Conservation (phyloP, 1,284 basidiomycete species). For the Fomitopsis palustris region DNA sequence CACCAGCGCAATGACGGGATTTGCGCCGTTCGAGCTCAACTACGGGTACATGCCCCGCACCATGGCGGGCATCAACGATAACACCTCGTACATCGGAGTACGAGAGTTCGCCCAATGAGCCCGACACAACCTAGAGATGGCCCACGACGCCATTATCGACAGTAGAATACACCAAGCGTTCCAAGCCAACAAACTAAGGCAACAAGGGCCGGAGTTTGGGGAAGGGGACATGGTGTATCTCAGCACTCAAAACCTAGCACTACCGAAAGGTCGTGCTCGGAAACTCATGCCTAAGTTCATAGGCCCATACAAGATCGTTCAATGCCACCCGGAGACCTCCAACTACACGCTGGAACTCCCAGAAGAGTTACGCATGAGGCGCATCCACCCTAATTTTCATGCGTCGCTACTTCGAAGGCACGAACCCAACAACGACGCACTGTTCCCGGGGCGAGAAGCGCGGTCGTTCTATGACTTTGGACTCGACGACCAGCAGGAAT, state of each 20-base stretch:
- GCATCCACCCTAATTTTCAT: constrained; percentile 29
- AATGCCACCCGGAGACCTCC: constrained; percentile 13
- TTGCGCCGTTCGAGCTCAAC: constrained; percentile 35
- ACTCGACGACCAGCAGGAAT: constrained; percentile 14
- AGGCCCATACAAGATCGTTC: constrained; percentile 27
- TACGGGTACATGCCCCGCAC: constrained; percentile 24
- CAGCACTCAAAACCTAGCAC: constrained; percentile 30
- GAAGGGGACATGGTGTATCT: constrained; percentile 30
- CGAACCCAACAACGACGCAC: constrained; percentile 20
- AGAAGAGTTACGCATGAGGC: constrained; percentile 11
- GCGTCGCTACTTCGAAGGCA: constrained; percentile 19
- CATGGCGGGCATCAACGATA: background rate
- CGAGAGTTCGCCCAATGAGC: constrained; percentile 14
- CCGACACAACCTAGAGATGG: constrained; percentile 11
- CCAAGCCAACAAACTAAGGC: constrained; percentile 17
- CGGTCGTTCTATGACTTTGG: constrained; percentile 26
- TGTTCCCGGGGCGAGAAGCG: constrained; percentile 24
- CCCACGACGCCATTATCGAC: constrained; percentile 25
- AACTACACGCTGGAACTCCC: constrained; percentile 28
- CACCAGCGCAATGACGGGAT: constrained; percentile 27
- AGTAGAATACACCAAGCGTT: constrained; percentile 15
- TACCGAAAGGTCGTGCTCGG: constrained; percentile 29
- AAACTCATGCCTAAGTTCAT: constrained; percentile 32
- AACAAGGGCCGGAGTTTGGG: background rate
- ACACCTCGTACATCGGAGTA: constrained; percentile 14